Conservation (phyloP, 2,329 filamentous ascomycete species). For the Amphichorda felina region DNA sequence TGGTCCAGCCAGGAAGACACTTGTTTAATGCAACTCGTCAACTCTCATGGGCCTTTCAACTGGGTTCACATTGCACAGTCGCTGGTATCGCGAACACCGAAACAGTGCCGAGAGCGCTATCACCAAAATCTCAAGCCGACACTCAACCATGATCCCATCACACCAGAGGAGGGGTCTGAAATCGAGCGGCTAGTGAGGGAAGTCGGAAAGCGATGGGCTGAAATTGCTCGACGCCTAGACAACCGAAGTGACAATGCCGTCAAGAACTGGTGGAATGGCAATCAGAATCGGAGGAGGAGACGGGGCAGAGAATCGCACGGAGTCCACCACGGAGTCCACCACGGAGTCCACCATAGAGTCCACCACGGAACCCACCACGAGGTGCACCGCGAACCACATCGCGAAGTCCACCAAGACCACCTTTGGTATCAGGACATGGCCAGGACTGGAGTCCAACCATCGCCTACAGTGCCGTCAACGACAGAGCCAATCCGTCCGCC, state of each 20-base stretch:
- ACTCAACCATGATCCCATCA: constrained; percentile 64
- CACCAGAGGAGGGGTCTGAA: constrained; percentile 52
- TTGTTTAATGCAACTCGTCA: constrained; percentile 58
- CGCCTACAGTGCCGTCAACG: too few relatives aligned
- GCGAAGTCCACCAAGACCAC: not conserved
- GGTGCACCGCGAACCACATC: too few relatives aligned
- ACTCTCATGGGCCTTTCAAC: constrained; percentile 64
- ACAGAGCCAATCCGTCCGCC: too few relatives aligned
- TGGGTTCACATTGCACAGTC: constrained; percentile 79
- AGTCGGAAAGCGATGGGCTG: constrained; percentile 83
- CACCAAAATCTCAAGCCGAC: constrained; percentile 82
- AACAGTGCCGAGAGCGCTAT: constrained; percentile 90
- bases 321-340: too few relatives aligned
- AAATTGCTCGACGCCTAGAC: constrained; percentile 72
- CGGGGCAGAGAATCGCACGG: not conserved
- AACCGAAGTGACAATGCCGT: constrained; percentile 90
- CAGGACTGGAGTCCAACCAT: not conserved
- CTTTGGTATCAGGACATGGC: not conserved
- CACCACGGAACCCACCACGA: too few relatives aligned
- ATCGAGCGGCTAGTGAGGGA: constrained; percentile 69
- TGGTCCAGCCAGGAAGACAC: constrained; percentile 73
- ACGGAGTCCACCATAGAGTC: too few relatives aligned
- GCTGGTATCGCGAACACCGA: constrained; percentile 70
- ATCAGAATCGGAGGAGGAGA: constrained; percentile 55
- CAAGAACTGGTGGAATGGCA: constrained; percentile 98